Percentiles rank a stretch among this genome's conserved stretches.
Conservation (phyloP, 139 green algal genomes). For the Micromonas commoda region DNA sequence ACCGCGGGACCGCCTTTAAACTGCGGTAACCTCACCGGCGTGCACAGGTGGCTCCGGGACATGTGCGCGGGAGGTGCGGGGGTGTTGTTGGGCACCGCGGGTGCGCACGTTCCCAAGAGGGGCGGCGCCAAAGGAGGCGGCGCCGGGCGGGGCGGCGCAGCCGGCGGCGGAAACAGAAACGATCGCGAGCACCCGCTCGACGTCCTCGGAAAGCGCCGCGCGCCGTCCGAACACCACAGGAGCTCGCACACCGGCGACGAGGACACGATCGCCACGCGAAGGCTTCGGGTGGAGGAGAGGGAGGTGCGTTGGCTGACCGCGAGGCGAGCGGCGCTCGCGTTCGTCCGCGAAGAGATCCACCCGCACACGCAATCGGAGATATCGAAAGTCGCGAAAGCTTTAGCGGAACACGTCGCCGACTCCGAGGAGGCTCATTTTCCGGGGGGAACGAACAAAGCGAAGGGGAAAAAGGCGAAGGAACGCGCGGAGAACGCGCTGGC, state of each 20-base stretch:
- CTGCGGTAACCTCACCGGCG: constrained; percentile 32
- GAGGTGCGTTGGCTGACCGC: constrained; percentile 9
- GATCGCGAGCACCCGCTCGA: too few relatives aligned
- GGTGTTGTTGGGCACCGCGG: neutral
- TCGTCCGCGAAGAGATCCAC: neutral
- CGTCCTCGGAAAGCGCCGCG: neutral
- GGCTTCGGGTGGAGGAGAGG: neutral
- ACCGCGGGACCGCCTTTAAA: constrained; percentile 25
- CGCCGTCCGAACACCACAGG: neutral
- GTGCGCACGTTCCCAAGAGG: neutral
- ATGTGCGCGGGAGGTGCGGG: constrained; percentile 4
- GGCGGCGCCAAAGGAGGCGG: neutral
- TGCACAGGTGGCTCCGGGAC: constrained; percentile 29
- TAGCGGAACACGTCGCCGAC: neutral
- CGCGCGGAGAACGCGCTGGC: neutral
- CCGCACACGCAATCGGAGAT: neutral
- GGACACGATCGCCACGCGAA: neutral
- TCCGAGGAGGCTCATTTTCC: neutral
- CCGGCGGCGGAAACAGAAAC: neutral
- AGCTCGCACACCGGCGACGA: neutral
- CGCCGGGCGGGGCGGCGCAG: neutral
- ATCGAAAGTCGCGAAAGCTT: neutral
- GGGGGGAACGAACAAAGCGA: neutral
- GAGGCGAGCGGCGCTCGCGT: constrained; percentile 8
- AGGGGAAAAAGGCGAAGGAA: neutral